Evolutionary conservation across 352 stramenopile genomes (phyloP).

Genomic region (Globisporangium sylvaticum): DNA sequence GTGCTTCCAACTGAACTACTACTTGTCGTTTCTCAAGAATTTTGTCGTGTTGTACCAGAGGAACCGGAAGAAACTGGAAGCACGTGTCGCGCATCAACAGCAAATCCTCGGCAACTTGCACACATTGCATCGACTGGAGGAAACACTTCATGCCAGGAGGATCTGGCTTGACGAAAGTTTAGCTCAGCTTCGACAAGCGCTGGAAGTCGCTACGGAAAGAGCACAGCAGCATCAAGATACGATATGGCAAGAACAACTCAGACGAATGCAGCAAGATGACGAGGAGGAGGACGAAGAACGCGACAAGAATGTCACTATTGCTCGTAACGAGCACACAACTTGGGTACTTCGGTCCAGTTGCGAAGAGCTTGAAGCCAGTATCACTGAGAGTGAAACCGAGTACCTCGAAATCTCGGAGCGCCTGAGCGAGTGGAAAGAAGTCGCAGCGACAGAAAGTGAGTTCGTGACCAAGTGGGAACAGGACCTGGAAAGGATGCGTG

Average conservation of each 20-base stretch:
- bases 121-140: neutral
- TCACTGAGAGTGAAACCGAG: constrained; percentile 14
- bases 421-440: constrained; percentile 8
- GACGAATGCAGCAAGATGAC: neutral
- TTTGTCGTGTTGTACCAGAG: constrained; percentile 9
- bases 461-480: neutral
- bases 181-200: neutral
- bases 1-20: constrained; percentile 10
- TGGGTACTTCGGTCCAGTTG: constrained; percentile 13
- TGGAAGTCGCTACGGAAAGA: neutral
- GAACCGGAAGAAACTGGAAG: neutral
- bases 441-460: neutral
- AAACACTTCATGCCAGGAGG: neutral
- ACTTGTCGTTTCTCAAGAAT: constrained; percentile 18
- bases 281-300: neutral
- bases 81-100: neutral
- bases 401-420: neutral
- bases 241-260: neutral
- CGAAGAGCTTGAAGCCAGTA: constrained; percentile 27
- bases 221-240: neutral
- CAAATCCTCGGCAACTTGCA: neutral
- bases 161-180: neutral
- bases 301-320: neutral
- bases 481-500: neutral
- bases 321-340: neutral